Evolutionary conservation across 371 early-diverging fungal species (phyloP).

Genomic region (Zancudomyces culisetae): DNA sequence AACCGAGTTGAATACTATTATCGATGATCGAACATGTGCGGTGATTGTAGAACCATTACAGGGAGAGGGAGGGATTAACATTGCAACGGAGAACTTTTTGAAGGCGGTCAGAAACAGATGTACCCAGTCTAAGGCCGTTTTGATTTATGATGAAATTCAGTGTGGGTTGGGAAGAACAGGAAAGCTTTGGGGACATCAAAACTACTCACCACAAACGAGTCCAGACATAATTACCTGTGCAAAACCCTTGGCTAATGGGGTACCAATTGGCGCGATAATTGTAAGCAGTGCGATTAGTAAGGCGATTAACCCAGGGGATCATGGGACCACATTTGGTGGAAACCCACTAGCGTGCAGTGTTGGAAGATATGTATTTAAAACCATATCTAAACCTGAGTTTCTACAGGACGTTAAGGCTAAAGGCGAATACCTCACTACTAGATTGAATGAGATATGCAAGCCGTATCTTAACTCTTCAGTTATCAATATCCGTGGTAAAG

Average conservation of each 20-base stretch:
- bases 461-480: slow-evolving; percentile 30
- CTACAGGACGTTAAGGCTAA: slow-evolving; percentile 37
- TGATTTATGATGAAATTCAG: slow-evolving; percentile 94
- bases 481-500: slow-evolving; percentile 62
- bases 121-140: slow-evolving; percentile 54
- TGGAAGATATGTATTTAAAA: slow-evolving; percentile 46
- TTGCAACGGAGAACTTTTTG: slow-evolving; percentile 49
- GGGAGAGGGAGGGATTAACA: slow-evolving; percentile 84
- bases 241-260: slow-evolving; percentile 87
- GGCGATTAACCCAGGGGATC: slow-evolving; percentile 63
- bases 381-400: slow-evolving; percentile 46
- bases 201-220: slow-evolving; percentile 34
- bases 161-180: slow-evolving; percentile 90
- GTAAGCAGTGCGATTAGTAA: slow-evolving; percentile 50
- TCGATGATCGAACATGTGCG: slow-evolving; percentile 62
- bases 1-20: slow-evolving; percentile 29
- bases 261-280: slow-evolving; percentile 87
- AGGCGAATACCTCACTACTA: slow-evolving; percentile 33
- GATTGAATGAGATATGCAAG: slow-evolving; percentile 29
- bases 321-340: slow-evolving; percentile 95
- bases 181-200: slow-evolving; percentile 68
- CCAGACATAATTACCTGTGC: slow-evolving; percentile 88
- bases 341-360: slow-evolving; percentile 68
- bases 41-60: slow-evolving; percentile 92
- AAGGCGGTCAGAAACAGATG: slow-evolving; percentile 52